phyloP scores from a whole-genome alignment of 345 rosid species.

The Nasturtium officinale region DNA sequence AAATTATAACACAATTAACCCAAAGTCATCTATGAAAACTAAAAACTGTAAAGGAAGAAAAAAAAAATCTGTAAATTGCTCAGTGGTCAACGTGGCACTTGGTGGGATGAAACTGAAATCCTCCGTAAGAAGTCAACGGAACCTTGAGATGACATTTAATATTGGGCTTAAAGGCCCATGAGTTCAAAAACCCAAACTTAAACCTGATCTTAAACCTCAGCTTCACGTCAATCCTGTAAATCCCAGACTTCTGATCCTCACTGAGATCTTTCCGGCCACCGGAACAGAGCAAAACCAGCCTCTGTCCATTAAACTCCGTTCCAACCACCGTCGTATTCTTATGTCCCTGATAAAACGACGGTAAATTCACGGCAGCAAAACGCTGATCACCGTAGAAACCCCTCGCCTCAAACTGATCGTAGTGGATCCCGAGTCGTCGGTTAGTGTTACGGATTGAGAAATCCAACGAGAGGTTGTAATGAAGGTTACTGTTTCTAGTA shows the following conservation, averaged over 20 bases:
- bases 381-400: conserved; percentile 50
- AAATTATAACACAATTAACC: not conserved
- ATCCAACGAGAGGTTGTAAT: conserved; percentile 48
- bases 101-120: conserved; percentile 36
- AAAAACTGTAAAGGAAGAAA: not conserved
- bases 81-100: conserved; percentile 52
- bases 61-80: not conserved
- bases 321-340: conserved; percentile 57
- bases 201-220: conserved; percentile 56
- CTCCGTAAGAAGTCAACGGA: conserved; percentile 41
- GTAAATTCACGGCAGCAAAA: conserved; percentile 28
- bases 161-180: conserved; percentile 54
- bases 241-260: conserved; percentile 46
- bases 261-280: conserved; percentile 34
- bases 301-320: conserved; percentile 46
- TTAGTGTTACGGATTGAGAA: conserved; percentile 63
- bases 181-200: conserved; percentile 57
- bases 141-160: conserved; percentile 59
- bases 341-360: conserved; percentile 70
- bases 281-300: conserved; percentile 30
- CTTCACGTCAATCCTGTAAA: conserved; percentile 57
- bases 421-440: conserved; percentile 55
- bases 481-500: conserved; percentile 37
- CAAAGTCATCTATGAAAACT: not conserved
- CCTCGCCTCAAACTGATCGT: conserved; percentile 50